phyloP scores from a whole-genome alignment of 805 yeast genomes.

The Clavispora fructus region DNA sequence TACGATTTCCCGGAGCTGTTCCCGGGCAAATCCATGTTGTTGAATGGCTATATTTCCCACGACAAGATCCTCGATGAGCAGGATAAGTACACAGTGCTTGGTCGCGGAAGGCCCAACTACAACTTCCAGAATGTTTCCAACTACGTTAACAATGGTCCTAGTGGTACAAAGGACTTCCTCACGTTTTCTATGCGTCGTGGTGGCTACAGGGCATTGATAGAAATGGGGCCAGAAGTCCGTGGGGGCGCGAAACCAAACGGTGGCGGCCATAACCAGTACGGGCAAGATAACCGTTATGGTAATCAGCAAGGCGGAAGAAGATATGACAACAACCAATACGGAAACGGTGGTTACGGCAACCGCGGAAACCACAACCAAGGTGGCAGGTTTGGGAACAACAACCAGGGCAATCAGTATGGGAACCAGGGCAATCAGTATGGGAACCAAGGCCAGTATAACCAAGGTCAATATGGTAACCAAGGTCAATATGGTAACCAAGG shows the following conservation, averaged over 20 bases:
- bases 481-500: not conserved
- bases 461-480: not conserved
- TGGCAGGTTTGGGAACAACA: constrained; percentile 4
- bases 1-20: constrained; percentile 59
- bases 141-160: constrained; percentile 38
- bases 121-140: constrained; percentile 16
- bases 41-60: constrained; percentile 72
- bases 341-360: constrained; percentile 4
- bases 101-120: constrained; percentile 28
- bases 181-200: constrained; percentile 32
- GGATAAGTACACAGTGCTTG: constrained; percentile 58
- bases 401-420: constrained; percentile 2
- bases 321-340: constrained; percentile 3
- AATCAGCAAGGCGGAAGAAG: constrained; percentile 7
- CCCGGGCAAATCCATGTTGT: constrained; percentile 73
- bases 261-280: constrained; percentile 4
- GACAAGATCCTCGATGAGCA: constrained; percentile 56
- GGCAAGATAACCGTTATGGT: constrained; percentile 1
- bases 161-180: constrained; percentile 28
- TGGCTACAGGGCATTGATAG: constrained; percentile 30
- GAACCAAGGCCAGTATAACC: not conserved
- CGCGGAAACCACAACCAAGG: constrained; percentile 6
- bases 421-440: constrained; percentile 5
- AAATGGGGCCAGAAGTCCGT: constrained; percentile 3
- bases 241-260: not conserved